phyloP scores from a whole-genome alignment of 352 stramenopile species.

The Globisporangium splendens region DNA sequence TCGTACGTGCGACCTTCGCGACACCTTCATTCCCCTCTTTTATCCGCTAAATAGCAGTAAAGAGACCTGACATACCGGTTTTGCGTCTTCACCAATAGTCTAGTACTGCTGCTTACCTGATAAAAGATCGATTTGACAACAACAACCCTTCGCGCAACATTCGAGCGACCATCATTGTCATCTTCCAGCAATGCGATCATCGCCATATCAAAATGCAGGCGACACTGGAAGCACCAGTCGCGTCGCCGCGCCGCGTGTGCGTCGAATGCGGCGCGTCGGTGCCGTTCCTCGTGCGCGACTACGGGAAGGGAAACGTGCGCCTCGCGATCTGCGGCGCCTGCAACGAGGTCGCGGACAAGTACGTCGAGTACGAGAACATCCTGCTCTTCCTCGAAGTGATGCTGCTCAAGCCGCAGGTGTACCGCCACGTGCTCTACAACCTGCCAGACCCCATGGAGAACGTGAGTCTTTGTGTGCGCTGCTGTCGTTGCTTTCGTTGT shows the following conservation, averaged over 20 bases:
- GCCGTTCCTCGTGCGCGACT: slow-evolving; percentile 70
- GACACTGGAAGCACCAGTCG: neutral
- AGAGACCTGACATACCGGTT: no score
- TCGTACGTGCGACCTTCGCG: slow-evolving; percentile 21
- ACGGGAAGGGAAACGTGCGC: slow-evolving; percentile 82
- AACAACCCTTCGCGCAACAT: no score
- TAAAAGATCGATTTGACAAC: no score
- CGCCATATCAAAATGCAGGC: no score
- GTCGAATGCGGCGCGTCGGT: slow-evolving; percentile 75
- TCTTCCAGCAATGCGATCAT: no score
- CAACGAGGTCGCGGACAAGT: slow-evolving; percentile 80
- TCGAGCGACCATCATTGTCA: no score
- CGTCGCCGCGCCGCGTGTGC: slow-evolving; percentile 39
- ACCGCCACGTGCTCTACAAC: slow-evolving; percentile 85
- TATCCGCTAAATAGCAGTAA: slow-evolving; percentile 2
- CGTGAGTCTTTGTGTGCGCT: slow-evolving; percentile 14
- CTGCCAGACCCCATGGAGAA: slow-evolving; percentile 40
- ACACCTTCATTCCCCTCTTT: slow-evolving; percentile 10
- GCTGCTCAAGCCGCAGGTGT: slow-evolving; percentile 81
- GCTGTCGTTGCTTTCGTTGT: neutral
- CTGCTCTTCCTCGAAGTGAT: slow-evolving; percentile 85
- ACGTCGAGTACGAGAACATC: slow-evolving; percentile 85
- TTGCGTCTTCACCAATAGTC: no score
- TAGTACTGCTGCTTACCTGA: no score
- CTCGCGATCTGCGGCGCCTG: slow-evolving; percentile 67